Base-by-base conservation (phyloP, 1,284 basidiomycete species). In the Papiliotrema nemorosa region DNA sequence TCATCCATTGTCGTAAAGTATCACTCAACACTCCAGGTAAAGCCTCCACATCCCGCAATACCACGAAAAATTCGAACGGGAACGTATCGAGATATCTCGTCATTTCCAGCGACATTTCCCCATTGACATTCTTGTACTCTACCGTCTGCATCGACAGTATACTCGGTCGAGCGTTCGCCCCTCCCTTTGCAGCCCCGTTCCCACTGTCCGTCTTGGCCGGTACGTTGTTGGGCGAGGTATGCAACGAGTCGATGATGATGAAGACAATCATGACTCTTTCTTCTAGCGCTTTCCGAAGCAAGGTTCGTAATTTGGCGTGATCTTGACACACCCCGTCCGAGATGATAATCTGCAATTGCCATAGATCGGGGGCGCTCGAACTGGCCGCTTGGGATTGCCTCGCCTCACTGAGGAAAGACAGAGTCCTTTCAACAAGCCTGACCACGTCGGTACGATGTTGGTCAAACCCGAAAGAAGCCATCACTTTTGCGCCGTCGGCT, bases 241-340 rank as follows among this genome's bases (percentile, higher is more conserved):
- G 71, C 2, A 96, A 80, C 9, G 91, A 91, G 72, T 99, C 96
- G 53, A 98, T 80, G 57, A 98, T 83, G 70, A 99, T 84, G 79
- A 99, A 99, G 47, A 98, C 94, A 49, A 98, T 82, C 87, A 98
- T 88, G 60, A 98, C 86, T 20, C 87, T 82, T 72, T 94, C 88
- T 66, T 92, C 92, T 58, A 87, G 83, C 1, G 94, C 96, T 60
- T 83, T 84, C 36, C 96, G 82, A 29, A 98, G 77, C 31, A 92
- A 76, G 2, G 85, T 84, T 31, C 87, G 83, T 43, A 98, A 78
- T 59, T 81, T 79, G 41, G 91, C 88, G 70, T 97, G 93, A 69
- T 97, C 90, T 73, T 97, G 91, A 72, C 93, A 97, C 59, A 97
- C 89, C 27, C 96, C 96, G 70, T 99, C 96, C 18, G 93, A 97